Conservation (phyloP, 768 basidiomycete species). For the Serendipita sp. region DNA sequence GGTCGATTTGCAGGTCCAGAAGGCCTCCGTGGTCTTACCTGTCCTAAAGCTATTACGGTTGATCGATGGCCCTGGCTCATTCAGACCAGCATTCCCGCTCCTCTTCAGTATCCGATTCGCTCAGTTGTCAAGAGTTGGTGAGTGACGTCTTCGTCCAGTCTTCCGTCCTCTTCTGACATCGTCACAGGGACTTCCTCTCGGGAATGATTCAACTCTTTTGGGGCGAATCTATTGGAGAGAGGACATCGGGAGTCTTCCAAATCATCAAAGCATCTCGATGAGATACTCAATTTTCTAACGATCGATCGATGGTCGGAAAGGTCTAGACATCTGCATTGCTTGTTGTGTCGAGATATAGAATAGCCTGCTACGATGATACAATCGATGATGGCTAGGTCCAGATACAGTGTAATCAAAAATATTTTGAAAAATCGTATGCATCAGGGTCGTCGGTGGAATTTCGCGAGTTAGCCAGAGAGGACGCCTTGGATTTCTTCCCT, state of each 20-base stretch:
- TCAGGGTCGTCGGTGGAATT: background rate
- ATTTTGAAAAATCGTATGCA: background rate
- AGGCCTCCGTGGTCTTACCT: conserved; percentile 76
- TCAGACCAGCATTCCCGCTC: conserved; percentile 72
- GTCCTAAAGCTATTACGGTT: conserved; percentile 69
- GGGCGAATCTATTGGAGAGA: background rate
- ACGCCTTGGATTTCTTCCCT: too few species aligned
- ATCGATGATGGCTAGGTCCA: too few species aligned
- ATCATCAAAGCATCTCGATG: background rate
- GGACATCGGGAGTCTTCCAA: background rate
- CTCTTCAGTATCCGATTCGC: conserved; percentile 72
- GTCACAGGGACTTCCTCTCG: background rate
- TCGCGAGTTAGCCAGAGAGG: too few species aligned
- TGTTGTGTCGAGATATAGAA: too few species aligned
- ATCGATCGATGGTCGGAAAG: too few species aligned
- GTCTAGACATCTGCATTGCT: too few species aligned
- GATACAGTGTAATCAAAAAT: conserved; percentile 1
- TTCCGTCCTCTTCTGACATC: background rate
- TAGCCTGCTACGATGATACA: too few species aligned
- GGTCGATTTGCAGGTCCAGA: conserved; percentile 91
- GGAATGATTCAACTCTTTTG: background rate
- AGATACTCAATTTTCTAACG: background rate
- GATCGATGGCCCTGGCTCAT: conserved; percentile 76
- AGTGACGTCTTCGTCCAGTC: conserved; percentile 15
- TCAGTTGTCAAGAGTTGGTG: conserved; percentile 63